Evolutionary conservation across 2,329 filamentous ascomycete species (phyloP).

Genomic region (Colletotrichum shisoi): DNA sequence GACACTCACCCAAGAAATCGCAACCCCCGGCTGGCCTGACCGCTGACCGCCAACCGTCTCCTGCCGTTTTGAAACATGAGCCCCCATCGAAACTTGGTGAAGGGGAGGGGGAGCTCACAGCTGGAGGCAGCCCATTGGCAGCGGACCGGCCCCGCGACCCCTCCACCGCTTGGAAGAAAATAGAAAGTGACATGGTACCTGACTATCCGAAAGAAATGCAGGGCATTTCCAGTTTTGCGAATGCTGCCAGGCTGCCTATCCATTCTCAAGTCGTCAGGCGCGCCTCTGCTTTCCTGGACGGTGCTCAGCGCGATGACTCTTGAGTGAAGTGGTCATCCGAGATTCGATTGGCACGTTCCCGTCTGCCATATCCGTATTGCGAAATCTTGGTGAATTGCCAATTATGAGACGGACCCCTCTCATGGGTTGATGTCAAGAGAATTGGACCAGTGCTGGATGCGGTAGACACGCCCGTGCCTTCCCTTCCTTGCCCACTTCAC

Average conservation of each 20-base stretch:
- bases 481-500: conserved; percentile 17
- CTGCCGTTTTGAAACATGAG: conserved; percentile 36
- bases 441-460: background rate
- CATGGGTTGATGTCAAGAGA: background rate
- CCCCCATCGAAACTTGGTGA: conserved; percentile 25
- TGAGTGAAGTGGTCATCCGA: background rate
- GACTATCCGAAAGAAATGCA: background rate
- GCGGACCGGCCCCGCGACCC: conserved; percentile 30
- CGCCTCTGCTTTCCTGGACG: conserved; percentile 2
- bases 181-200: background rate
- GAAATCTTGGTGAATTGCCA: background rate
- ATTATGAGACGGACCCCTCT: conserved; percentile 8
- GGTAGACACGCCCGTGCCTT: background rate
- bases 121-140: conserved; percentile 33
- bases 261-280: conserved; percentile 5
- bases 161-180: conserved; percentile 11
- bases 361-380: background rate
- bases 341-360: background rate
- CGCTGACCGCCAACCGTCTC: conserved; percentile 38
- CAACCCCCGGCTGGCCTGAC: conserved; percentile 22
- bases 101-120: background rate
- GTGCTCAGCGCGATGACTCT: conserved; percentile 5
- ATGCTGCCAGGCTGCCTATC: background rate
- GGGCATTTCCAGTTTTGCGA: background rate
- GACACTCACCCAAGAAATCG: conserved; percentile 9